Evolutionary conservation across 345 rosid species (phyloP), one percentile per base, ranked within the genome.

Genomic region (Gossypium longicalyx): DNA sequence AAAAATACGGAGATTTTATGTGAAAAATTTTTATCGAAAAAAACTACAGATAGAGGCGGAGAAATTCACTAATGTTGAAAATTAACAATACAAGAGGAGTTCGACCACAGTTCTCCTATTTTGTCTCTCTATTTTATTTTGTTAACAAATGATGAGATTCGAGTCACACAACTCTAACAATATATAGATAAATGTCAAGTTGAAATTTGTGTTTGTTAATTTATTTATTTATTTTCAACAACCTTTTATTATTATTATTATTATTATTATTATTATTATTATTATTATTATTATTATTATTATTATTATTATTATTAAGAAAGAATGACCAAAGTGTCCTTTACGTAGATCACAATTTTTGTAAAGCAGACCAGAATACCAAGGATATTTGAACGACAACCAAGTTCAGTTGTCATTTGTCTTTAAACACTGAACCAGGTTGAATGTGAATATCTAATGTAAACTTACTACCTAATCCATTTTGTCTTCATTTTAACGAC

Each of bases 401-500:
- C 52, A 5, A 34, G 41, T 34, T 34, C 23, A 53, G 74, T 43
- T 59, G 80, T 78, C 80, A 51, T 45, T 73, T 82, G 78, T 78
- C 82, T 57, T 58, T 11, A 20, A 74, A 66, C 67, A 64, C 78
- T 45, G 41, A 15, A 27, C 75, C 67, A 53, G 80, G 71, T 79
- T 74, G 80, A 61, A 77, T 16, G 84, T 77, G 67, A 72, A 57
- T 72, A 51, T 80, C 77, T 25, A 80, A 63, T 69, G 75, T 56
- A 60, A 79, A 85, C 84, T 56, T 57, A 22, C 67, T 17, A 83
- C 82, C 85, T 67, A 82, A 82, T 77, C n/a, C 43, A 12, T 16
- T 56, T 63, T n/a, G 76, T 73, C 76, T 43, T 72, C 3, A 49
- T 44, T 72, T 58, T 56, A 56, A 58, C 29, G 9, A 3, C 47